These are phyloP conservation scores for Psidium friedrichsthalianum DNA, from an alignment of 345 rosid species.

Conservation along the genomic window DNA sequence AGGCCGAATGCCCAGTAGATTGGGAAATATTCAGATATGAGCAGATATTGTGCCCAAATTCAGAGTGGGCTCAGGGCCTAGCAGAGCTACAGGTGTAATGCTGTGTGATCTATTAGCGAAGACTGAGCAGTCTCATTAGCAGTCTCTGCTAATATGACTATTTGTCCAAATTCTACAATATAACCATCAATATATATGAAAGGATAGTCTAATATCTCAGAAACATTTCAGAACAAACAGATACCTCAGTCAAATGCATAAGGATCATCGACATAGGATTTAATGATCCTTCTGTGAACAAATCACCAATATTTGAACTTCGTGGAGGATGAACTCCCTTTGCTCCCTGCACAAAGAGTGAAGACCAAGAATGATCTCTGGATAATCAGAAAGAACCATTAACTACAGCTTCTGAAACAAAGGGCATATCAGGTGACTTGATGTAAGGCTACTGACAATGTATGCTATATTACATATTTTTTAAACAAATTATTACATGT, in stretches of 20 bases:
- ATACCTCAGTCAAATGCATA: conserved; percentile 68
- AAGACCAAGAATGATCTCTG: not conserved
- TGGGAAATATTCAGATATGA: not conserved
- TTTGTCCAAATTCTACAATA: not conserved
- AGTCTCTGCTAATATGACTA: not conserved
- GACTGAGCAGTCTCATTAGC: not conserved
- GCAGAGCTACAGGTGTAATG: not conserved
- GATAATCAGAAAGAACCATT: not conserved
- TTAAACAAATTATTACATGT: not conserved
- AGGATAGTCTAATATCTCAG: not conserved
- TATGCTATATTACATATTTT: not conserved
- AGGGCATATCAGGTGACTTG: not conserved
- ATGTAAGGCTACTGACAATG: not conserved
- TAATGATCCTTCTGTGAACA: conserved; percentile 85
- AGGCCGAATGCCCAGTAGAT: not conserved
- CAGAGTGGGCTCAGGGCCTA: not conserved
- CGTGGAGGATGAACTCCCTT: conserved; percentile 23
- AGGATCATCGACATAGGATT: conserved; percentile 96
- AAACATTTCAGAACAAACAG: not conserved
- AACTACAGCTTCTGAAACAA: not conserved
- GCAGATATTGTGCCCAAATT: not conserved
- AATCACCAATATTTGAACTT: conserved; percentile 71
- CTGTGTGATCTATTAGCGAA: not conserved
- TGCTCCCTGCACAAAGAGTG: conserved; percentile 28
- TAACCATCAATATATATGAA: conserved; percentile 91